These are phyloP conservation scores for Prunus salicina DNA, from an alignment of 306 rosid genomes.

Conservation along the genomic window DNA sequence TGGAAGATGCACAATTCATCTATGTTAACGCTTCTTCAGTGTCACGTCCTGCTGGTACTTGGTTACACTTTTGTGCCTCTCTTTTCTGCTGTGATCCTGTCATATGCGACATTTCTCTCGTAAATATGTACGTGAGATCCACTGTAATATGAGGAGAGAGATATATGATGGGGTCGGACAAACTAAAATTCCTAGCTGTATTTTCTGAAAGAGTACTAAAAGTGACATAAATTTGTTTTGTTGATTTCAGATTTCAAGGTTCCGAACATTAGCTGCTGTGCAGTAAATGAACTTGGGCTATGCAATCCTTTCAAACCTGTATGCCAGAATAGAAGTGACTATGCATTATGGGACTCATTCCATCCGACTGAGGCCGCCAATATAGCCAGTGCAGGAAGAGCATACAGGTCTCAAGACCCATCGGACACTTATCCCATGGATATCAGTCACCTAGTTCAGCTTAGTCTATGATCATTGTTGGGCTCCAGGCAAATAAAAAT, in stretches of 20 bases:
- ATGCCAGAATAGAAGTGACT: slow-evolving; percentile 44
- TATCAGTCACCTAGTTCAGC: slow-evolving; percentile 17
- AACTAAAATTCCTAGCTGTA: not conserved
- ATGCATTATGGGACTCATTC: slow-evolving; percentile 46
- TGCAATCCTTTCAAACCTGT: slow-evolving; percentile 26
- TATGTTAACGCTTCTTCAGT: slow-evolving; percentile 5
- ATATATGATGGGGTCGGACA: not conserved
- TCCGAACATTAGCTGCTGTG: slow-evolving; percentile 34
- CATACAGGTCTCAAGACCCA: slow-evolving; percentile 8
- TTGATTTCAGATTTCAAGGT: slow-evolving; percentile 34
- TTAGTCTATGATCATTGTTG: not conserved
- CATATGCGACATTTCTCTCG: not conserved
- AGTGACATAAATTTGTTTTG: not conserved
- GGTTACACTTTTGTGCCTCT: not conserved
- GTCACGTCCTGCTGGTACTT: not conserved
- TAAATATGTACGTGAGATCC: not conserved
- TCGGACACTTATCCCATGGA: slow-evolving; percentile 15
- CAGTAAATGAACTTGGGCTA: slow-evolving; percentile 10
- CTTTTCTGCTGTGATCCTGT: not conserved
- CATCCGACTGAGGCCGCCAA: slow-evolving; percentile 45
- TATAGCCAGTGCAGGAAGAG: slow-evolving; percentile 6
- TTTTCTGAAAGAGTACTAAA: not conserved
- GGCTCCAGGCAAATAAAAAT: too few relatives aligned
- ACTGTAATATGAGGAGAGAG: not conserved
- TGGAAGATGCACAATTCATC: slow-evolving; percentile 36